phyloP scores from a whole-genome alignment of 2,329 filamentous ascomycete species.

The Cryphonectria japonica region DNA sequence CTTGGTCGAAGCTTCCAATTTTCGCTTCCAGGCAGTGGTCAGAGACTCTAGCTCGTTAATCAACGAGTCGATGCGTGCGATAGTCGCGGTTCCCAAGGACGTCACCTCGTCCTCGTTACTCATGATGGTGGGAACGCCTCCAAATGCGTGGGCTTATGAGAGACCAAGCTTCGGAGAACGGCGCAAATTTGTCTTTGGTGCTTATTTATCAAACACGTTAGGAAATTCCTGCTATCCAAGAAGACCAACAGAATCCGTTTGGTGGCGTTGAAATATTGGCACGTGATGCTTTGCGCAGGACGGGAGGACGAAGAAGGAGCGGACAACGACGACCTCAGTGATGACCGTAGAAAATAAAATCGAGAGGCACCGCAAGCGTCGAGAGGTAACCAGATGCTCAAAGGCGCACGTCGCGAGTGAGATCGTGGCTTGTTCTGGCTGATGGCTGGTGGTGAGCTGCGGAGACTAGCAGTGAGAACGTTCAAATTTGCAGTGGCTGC shows the following conservation, averaged over 20 bases:
- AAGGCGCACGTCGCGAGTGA: neutral
- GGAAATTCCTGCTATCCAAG: neutral
- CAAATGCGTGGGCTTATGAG: neutral
- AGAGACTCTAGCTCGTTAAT: slow-evolving; percentile 25
- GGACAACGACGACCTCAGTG: neutral
- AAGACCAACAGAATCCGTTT: neutral
- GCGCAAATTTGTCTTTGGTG: neutral
- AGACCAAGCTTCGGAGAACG: neutral
- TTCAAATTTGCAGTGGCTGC: slow-evolving; percentile 1
- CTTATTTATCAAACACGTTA: neutral
- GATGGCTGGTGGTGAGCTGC: neutral
- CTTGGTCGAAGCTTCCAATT: slow-evolving; percentile 18
- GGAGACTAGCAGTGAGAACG: neutral
- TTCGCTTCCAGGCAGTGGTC: slow-evolving; percentile 24
- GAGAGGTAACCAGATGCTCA: neutral
- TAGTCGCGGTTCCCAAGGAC: slow-evolving; percentile 13
- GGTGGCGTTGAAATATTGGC: neutral
- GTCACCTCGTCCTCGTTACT: slow-evolving; percentile 12
- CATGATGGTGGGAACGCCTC: slow-evolving; percentile 6
- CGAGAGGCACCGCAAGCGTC: neutral
- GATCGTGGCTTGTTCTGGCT: neutral
- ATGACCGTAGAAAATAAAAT: neutral
- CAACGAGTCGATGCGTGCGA: slow-evolving; percentile 21
- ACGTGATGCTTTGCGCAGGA: neutral
- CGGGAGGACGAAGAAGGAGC: neutral